phyloP scores from a whole-genome alignment of 352 stramenopile genomes.

The Globisporangium alternatum region DNA sequence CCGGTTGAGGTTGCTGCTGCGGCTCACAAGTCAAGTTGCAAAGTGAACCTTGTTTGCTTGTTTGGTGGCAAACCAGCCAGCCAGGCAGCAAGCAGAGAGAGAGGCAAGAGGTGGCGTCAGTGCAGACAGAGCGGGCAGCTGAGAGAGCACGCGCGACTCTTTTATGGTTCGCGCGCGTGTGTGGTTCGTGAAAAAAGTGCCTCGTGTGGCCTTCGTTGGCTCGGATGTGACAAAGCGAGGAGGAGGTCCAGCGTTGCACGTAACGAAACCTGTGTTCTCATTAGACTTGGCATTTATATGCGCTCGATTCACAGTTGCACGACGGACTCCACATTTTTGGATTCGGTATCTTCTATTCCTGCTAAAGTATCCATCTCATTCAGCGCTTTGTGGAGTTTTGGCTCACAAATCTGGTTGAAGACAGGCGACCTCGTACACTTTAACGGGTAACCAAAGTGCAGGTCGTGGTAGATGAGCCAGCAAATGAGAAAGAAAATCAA shows the following conservation, averaged over 20 bases:
- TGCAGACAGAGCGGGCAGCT: constrained; percentile 3
- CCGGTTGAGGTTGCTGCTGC: constrained; percentile 1
- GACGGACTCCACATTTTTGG: not conserved
- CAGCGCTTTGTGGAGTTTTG: not conserved
- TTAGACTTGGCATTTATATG: constrained; percentile 3
- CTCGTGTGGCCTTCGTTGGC: not conserved
- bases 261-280: constrained; percentile 9
- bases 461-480: constrained; percentile 3
- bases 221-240: constrained; percentile 11
- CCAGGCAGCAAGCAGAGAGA: constrained; percentile 1
- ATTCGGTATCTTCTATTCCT: not conserved
- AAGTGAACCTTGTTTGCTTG: constrained; percentile 2
- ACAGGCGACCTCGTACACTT: not conserved
- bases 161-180: constrained; percentile 8
- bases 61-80: not conserved
- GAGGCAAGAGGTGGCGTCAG: constrained; percentile 4
- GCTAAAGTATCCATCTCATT: constrained; percentile 6
- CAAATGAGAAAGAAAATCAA: constrained; percentile 6
- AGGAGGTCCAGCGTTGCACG: constrained; percentile 2
- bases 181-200: constrained; percentile 7
- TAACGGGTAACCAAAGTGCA: not conserved
- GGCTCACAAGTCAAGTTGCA: constrained; percentile 13
- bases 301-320: not conserved
- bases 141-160: constrained; percentile 10
- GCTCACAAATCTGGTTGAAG: not conserved